Evolutionary conservation across 2,329 filamentous ascomycete species (phyloP).

Genomic region (Waltergamsia citrina): DNA sequence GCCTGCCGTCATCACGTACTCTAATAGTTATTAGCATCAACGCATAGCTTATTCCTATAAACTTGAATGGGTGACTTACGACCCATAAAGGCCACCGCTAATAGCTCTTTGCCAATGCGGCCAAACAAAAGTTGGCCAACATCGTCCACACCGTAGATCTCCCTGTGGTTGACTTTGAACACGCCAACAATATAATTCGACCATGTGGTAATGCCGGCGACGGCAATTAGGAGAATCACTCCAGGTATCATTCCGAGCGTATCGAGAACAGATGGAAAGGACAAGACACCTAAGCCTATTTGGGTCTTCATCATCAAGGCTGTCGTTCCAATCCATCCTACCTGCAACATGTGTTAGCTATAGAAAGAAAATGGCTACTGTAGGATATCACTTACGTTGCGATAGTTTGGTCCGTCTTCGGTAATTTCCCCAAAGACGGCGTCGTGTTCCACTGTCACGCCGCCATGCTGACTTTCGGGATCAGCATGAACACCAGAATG

Average conservation of each 20-base stretch:
- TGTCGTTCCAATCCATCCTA: conserved; percentile 31
- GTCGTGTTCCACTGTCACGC: not conserved
- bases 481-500: no score
- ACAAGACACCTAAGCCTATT: conserved; percentile 4
- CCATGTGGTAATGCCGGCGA: conserved; percentile 2
- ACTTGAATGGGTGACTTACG: conserved; percentile 17
- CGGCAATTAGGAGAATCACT: conserved; percentile 1
- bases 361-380: no score
- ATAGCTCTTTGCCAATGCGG: conserved; percentile 28
- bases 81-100: conserved; percentile 24
- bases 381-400: conserved; percentile 5
- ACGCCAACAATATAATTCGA: conserved; percentile 18
- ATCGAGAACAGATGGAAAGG: conserved; percentile 4
- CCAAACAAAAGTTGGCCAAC: conserved; percentile 40
- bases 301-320: conserved; percentile 18
- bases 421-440: conserved; percentile 1
- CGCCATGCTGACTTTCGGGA: no score
- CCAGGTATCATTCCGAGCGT: conserved; percentile 4
- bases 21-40: conserved; percentile 3
- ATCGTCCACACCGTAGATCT: conserved; percentile 45
- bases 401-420: conserved; percentile 2
- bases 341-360: conserved; percentile 15
- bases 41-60: not conserved
- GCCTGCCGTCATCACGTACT: conserved; percentile 16
- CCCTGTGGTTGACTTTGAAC: conserved; percentile 39